Evolutionary conservation across 495 filamentous ascomycete genomes (phyloP), one percentile per base, ranked within the genome.

Genomic region (Durotheca rogersii): DNA sequence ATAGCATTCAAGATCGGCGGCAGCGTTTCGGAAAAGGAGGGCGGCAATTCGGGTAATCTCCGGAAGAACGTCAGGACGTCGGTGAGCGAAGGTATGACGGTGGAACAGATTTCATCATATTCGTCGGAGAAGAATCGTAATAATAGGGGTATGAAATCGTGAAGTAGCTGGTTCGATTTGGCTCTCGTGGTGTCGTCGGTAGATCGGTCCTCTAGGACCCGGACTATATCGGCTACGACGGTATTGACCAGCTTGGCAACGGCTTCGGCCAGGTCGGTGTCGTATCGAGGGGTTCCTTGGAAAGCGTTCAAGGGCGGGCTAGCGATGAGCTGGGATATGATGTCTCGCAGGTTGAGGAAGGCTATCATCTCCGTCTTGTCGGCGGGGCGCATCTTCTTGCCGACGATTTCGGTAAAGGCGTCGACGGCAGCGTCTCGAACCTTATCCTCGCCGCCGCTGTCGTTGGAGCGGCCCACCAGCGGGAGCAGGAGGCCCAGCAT

Each of bases 201-300:
- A 34, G 72, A 68, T 47, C 51, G 66, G 51, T 79, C 75, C 52
- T 81, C 74, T 35, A 96, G 67, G 7, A 86, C 85, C 48, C 83
- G 86, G 33, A 96, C 85, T 53, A 97, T 85, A 68, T 97, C 93
- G 53, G 80, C 71, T 38, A 90, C 81, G 31, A 84, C 84, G 49
- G 84, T 91, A 65, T 99, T 99, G 51, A 95, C 89, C n/a, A 99
- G 80, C 70, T 92, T 95, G 17, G 90, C 94, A 15, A 97, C 89
- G 7, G 86, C 86, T 67, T 97, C 93, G 12, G 90, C 93, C 32
- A 97, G 79, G 69, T 98, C 93, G 4, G 85, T 91, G 62, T 98
- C 94, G 70, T 97, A 98, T 32, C 82, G 81, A 35, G 82, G 79
- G 17, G 90, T 92, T 34, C 84, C 82, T 50, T 90, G 82, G 64